Conservation (phyloP, 495 filamentous ascomycete species). For the Aspergillus egyptiacus region DNA sequence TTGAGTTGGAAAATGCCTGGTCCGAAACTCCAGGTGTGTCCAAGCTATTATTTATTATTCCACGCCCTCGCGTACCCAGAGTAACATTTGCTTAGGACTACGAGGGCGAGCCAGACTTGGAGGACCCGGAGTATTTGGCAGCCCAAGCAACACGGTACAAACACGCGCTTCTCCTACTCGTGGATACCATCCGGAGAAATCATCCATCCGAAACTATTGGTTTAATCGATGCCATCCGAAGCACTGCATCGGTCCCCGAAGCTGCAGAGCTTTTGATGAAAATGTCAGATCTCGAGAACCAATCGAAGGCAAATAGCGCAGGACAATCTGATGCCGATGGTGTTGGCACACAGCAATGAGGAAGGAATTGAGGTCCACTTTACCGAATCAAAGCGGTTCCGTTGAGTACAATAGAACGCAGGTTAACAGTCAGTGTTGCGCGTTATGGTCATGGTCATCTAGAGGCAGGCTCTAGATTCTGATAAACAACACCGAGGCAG, state of each 20-base stretch:
- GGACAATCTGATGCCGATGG: neutral
- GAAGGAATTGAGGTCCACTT: neutral
- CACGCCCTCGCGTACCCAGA: neutral
- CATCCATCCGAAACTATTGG: neutral
- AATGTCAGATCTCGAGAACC: neutral
- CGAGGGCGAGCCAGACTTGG: neutral
- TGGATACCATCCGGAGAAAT: conserved; percentile 6
- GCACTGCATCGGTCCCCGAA: neutral
- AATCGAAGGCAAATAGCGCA: neutral
- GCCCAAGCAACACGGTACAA: conserved; percentile 1
- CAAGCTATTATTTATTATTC: neutral
- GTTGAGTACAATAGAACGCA: neutral
- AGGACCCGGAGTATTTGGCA: neutral
- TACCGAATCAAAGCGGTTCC: neutral
- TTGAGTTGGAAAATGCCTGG: neutral
- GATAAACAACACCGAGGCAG: too few species aligned
- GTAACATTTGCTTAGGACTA: neutral
- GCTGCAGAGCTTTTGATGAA: neutral
- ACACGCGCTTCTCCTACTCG: neutral
- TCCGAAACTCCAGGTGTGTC: neutral
- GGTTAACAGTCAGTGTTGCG: neutral
- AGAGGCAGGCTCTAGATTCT: too few species aligned
- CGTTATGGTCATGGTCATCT: neutral
- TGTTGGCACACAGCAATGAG: neutral
- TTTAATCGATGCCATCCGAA: neutral